Conservation (phyloP, 2,329 filamentous ascomycete species). For the Periconia sp. region DNA sequence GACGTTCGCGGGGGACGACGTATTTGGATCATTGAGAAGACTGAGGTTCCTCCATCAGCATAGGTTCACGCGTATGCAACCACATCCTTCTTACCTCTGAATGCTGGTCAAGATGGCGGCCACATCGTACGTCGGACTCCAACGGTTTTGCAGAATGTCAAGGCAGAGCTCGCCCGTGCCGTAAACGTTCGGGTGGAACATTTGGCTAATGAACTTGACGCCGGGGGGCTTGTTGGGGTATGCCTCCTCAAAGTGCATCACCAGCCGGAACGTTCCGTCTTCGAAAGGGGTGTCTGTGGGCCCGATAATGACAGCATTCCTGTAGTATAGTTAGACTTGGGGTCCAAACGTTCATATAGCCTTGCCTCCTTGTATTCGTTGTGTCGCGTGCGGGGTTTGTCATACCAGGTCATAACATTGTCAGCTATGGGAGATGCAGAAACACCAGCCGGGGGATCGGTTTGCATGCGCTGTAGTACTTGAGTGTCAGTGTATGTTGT, state of each 20-base stretch:
- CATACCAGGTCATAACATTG: constrained; percentile 95
- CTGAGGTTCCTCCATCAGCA: constrained; percentile 51
- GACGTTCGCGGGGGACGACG: constrained; percentile 95
- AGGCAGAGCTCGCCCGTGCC: constrained; percentile 94
- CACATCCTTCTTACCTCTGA: constrained; percentile 70
- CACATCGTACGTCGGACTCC: constrained; percentile 98
- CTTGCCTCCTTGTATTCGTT: background rate
- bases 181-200: constrained; percentile 99
- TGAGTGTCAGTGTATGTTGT: constrained; percentile 11
- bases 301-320: constrained; percentile 98
- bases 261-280: constrained; percentile 93
- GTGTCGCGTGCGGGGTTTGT: constrained; percentile 33
- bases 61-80: background rate
- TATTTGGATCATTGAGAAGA: constrained; percentile 96
- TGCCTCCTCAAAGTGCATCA: constrained; percentile 99
- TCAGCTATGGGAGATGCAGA: constrained; percentile 94
- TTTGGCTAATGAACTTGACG: constrained; percentile 97
- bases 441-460: constrained; percentile 93
- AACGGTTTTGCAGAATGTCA: constrained; percentile 95
- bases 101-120: constrained; percentile 96
- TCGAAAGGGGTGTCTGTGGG: constrained; percentile 97
- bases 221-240: constrained; percentile 98
- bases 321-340: constrained; percentile 46
- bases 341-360: background rate
- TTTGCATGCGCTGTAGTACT: constrained; percentile 85